A percentile compares a stretch with the other conserved stretches of the same genome.
Conservation (phyloP, 345 rosid species). For the Pseudoturritis turrita region DNA sequence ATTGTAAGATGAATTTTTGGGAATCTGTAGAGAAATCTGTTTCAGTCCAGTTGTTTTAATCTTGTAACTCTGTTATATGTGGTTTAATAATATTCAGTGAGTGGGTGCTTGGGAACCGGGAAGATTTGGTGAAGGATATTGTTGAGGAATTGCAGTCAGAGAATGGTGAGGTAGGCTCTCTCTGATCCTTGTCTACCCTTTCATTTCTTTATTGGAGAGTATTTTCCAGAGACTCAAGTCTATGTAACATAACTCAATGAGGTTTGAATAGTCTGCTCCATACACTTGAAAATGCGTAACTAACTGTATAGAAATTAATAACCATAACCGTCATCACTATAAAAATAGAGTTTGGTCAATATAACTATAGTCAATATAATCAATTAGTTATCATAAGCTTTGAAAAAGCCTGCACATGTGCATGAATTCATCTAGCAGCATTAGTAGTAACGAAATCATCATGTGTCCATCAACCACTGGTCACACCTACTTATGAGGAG, state of each 20-base stretch:
- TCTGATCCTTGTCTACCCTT: background rate
- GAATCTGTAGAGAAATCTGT: background rate
- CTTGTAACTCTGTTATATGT: background rate
- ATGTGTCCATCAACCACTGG: background rate
- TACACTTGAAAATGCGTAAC: background rate
- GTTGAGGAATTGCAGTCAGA: constrained; percentile 64
- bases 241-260: background rate
- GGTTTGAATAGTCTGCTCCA: background rate
- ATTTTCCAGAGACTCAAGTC: background rate
- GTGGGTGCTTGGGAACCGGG: constrained; percentile 95
- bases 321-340: background rate
- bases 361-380: background rate
- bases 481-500: background rate
- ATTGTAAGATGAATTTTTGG: background rate
- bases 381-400: background rate
- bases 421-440: background rate
- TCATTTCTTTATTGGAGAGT: constrained; percentile 11
- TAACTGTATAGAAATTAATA: background rate
- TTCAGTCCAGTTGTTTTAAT: background rate
- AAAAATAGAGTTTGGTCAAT: background rate
- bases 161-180: constrained; percentile 70
- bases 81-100: constrained; percentile 46
- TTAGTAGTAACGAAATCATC: background rate
- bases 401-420: background rate
- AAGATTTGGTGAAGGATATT: constrained; percentile 90